phyloP scores from a whole-genome alignment of 768 basidiomycete genomes.

The Mrakia gelida region DNA sequence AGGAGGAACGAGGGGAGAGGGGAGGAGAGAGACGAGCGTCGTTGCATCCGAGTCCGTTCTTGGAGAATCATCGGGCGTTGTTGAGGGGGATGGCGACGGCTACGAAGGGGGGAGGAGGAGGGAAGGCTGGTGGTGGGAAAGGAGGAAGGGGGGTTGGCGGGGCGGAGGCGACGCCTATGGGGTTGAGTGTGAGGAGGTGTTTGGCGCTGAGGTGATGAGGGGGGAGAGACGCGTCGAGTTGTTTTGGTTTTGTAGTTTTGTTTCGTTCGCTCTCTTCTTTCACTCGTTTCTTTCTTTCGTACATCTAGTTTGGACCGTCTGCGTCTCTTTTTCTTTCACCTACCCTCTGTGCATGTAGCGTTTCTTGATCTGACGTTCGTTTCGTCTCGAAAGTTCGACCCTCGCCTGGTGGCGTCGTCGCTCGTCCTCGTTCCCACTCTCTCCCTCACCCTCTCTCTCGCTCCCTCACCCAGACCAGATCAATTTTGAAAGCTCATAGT shows the following conservation, averaged over 20 bases:
- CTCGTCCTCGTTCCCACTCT: no score
- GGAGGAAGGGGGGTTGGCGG: neutral
- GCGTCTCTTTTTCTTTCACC: neutral
- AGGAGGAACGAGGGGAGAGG: neutral
- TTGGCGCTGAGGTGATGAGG: slow-evolving; percentile 6
- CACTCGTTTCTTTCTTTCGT: neutral
- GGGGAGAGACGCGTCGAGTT: neutral
- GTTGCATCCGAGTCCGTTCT: slow-evolving; percentile 19
- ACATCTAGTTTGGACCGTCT: neutral
- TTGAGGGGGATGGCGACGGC: slow-evolving; percentile 1
- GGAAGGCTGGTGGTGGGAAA: neutral
- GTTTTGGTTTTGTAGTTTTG: neutral
- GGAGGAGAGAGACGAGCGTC: neutral
- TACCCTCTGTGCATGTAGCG: neutral
- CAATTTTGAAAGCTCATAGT: neutral
- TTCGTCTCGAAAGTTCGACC: neutral
- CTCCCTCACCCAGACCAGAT: neutral
- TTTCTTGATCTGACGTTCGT: neutral
- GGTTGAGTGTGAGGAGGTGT: slow-evolving; percentile 14
- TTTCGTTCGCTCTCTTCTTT: neutral
- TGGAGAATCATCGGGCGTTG: slow-evolving; percentile 1
- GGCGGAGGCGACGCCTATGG: neutral
- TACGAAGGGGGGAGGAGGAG: no score
- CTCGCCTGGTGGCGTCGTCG: no score
- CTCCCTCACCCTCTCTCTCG: no score